A percentile compares a stretch with the other conserved stretches of the same genome.
Evolutionary conservation across 768 basidiomycete species (phyloP).

Genomic region (Leccinellum rugosiceps): DNA sequence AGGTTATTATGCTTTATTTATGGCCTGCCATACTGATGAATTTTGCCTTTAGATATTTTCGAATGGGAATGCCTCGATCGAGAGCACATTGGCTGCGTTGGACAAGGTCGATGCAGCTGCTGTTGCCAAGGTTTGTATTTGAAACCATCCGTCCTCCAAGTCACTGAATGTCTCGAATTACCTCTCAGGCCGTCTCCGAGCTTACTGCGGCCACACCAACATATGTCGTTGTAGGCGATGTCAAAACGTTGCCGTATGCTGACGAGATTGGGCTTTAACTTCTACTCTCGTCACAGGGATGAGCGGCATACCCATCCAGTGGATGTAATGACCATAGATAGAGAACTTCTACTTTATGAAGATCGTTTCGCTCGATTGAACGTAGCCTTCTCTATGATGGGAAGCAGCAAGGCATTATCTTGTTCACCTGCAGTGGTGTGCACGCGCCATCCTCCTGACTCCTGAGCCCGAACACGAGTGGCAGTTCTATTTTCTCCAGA

Average conservation of each 20-base stretch:
- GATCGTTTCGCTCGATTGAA: neutral
- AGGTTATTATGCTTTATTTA: slow-evolving; percentile 16
- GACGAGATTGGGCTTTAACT: slow-evolving; percentile 78
- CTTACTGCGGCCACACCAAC: slow-evolving; percentile 80
- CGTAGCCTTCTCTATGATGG: too few relatives aligned
- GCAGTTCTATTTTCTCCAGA: too few relatives aligned
- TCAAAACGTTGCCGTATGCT: slow-evolving; percentile 70
- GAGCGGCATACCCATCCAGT: slow-evolving; percentile 11
- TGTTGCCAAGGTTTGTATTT: slow-evolving; percentile 60
- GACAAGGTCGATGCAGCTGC: slow-evolving; percentile 65
- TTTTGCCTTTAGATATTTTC: slow-evolving; percentile 53
- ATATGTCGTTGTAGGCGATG: slow-evolving; percentile 82
- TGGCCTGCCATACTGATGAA: slow-evolving; percentile 4
- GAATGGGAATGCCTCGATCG: slow-evolving; percentile 52
- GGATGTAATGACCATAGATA: slow-evolving; percentile 19
- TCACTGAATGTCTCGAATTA: neutral
- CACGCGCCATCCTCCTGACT: too few relatives aligned
- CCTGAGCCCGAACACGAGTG: too few relatives aligned
- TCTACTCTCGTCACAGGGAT: neutral
- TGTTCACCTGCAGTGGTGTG: too few relatives aligned
- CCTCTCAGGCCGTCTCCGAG: slow-evolving; percentile 48
- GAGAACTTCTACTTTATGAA: slow-evolving; percentile 3
- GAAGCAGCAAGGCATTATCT: too few relatives aligned
- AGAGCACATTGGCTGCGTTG: slow-evolving; percentile 60
- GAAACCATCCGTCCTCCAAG: neutral